Percentiles rank a stretch among this genome's conserved stretches.
Conservation (phyloP, 2,329 filamentous ascomycete species). For the Venturia nashicola region DNA sequence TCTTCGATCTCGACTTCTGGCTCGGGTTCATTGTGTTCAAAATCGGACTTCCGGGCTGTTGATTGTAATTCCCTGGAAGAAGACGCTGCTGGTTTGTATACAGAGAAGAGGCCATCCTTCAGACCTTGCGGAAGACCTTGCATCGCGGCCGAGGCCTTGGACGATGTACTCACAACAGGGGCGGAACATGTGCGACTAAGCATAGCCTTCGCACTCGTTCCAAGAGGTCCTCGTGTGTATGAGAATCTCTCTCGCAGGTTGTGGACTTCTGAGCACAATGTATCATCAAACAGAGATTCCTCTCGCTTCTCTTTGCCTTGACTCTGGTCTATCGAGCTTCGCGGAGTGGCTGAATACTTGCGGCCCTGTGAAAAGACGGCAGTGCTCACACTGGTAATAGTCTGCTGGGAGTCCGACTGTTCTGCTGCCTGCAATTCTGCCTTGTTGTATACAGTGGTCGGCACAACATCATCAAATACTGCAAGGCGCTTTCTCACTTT, state of each 20-base stretch:
- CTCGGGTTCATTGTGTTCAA: neutral
- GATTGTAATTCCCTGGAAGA: neutral
- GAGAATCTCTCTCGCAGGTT: neutral
- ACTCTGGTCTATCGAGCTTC: neutral
- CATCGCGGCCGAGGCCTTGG: neutral
- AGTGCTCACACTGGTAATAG: neutral
- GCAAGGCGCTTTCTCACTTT: conserved; percentile 1
- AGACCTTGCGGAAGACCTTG: neutral
- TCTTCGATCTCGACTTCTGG: conserved; percentile 1
- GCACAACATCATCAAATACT: conserved; percentile 3
- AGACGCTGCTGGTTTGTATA: neutral
- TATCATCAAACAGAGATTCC: neutral
- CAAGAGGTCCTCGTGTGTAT: neutral
- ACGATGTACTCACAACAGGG: neutral
- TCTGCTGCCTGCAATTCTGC: neutral
- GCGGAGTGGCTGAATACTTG: neutral
- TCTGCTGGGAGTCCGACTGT: neutral
- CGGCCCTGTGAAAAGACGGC: neutral
- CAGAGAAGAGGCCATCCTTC: neutral
- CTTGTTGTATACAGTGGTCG: neutral
- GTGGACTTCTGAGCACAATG: neutral
- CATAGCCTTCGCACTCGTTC: neutral
- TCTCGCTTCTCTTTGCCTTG: neutral
- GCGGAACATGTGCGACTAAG: neutral
- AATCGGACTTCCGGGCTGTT: neutral